Percentiles rank a stretch among this genome's conserved stretches.
These are phyloP conservation scores for Talaromyces piceae DNA, from an alignment of 2,329 filamentous ascomycete genomes.

Conservation along the genomic window DNA sequence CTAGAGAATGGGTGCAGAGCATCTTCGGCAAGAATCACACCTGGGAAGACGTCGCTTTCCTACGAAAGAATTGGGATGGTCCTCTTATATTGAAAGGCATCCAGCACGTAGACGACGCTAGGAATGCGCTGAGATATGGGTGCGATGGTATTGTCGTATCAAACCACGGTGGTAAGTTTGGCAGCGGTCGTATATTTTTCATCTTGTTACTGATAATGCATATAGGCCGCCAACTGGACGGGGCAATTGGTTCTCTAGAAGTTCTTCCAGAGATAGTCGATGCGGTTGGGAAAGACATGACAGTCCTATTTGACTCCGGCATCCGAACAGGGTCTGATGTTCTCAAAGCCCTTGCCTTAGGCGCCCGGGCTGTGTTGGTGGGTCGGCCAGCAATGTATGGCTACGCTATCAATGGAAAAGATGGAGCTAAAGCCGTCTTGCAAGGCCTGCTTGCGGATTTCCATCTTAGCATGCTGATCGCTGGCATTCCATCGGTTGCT, in stretches of 20 bases:
- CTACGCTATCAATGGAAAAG: slow-evolving; percentile 8
- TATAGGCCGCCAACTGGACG: slow-evolving; percentile 40
- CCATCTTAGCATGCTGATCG: slow-evolving; percentile 50
- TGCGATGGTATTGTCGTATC: slow-evolving; percentile 25
- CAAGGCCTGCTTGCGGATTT: slow-evolving; percentile 44
- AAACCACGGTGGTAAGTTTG: slow-evolving; percentile 34
- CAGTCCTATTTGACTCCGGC: slow-evolving; percentile 9
- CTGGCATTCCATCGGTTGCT: slow-evolving; percentile 39
- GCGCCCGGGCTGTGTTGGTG: slow-evolving; percentile 10
- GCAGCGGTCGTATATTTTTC: slow-evolving; percentile 44
- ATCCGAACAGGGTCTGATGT: slow-evolving; percentile 11
- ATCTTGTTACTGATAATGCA: slow-evolving; percentile 50
- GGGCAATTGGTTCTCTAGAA: slow-evolving; percentile 39
- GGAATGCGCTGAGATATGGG: slow-evolving; percentile 14
- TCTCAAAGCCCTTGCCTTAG: slow-evolving; percentile 11
- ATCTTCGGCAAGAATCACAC: slow-evolving; percentile 45
- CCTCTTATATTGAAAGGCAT: slow-evolving; percentile 12
- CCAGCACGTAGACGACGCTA: slow-evolving; percentile 9
- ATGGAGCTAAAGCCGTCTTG: slow-evolving; percentile 10
- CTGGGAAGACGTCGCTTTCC: slow-evolving; percentile 55
- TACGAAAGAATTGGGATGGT: slow-evolving; percentile 55
- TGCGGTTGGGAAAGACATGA: slow-evolving; percentile 9
- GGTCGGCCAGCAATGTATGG: slow-evolving; percentile 11
- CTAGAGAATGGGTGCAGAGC: slow-evolving; percentile 45
- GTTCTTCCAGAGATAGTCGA: slow-evolving; percentile 50